These are phyloP conservation scores for Tricholoma hemisulphureum DNA, from an alignment of 768 basidiomycete genomes.

Conservation along the genomic window DNA sequence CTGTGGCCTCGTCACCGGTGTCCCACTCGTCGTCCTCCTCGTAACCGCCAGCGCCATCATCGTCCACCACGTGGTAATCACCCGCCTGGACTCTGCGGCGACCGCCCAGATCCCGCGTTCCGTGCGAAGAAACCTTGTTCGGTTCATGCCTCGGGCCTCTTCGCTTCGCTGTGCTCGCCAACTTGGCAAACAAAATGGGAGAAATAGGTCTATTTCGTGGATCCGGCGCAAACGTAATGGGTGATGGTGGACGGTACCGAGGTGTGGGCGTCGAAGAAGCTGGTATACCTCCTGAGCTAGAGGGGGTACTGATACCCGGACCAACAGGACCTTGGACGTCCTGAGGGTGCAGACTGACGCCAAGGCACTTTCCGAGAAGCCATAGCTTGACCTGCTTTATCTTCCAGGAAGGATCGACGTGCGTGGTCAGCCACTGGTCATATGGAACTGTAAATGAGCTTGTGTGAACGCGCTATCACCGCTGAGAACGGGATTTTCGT, in stretches of 20 bases:
- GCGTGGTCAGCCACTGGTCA: slow-evolving; percentile 79
- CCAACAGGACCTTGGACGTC: no score
- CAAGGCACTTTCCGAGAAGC: slow-evolving; percentile 56
- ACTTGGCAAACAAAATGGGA: slow-evolving; percentile 43
- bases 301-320: no score
- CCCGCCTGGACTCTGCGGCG: neutral
- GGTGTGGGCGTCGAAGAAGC: neutral
- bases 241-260: slow-evolving; percentile 51
- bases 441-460: slow-evolving; percentile 48
- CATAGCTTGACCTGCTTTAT: slow-evolving; percentile 62
- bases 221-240: slow-evolving; percentile 65
- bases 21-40: slow-evolving; percentile 34
- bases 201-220: slow-evolving; percentile 39
- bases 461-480: neutral
- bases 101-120: neutral
- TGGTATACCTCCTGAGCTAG: neutral
- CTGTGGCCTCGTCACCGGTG: neutral
- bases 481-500: neutral
- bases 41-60: slow-evolving; percentile 21
- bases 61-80: slow-evolving; percentile 9
- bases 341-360: slow-evolving; percentile 33
- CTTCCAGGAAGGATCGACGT: slow-evolving; percentile 59
- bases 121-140: neutral
- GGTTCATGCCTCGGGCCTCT: neutral
- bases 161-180: slow-evolving; percentile 6